Evolutionary conservation across 768 basidiomycete genomes (phyloP).

Genomic region (Boletus subparvulus): DNA sequence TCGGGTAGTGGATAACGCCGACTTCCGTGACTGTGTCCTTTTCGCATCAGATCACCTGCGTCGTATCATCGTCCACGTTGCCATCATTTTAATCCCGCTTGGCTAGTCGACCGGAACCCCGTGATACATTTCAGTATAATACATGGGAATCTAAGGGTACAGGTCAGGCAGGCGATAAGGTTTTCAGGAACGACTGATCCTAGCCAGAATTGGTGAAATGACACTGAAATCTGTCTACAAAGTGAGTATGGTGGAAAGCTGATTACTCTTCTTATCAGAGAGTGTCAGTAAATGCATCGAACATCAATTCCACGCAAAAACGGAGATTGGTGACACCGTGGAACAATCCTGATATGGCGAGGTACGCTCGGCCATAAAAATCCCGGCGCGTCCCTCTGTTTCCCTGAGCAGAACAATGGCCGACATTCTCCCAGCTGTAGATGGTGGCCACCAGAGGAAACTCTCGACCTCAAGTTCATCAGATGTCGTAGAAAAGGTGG

Average conservation of each 20-base stretch:
- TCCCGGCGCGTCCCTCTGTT: not conserved
- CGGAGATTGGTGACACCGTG: not conserved
- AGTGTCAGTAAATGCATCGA: not conserved
- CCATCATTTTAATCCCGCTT: not conserved
- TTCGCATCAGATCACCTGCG: not conserved
- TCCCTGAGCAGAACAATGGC: slow-evolving; percentile 18
- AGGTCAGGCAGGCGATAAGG: not conserved
- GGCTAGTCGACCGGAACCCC: not conserved
- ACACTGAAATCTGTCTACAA: not conserved
- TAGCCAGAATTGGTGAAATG: not conserved
- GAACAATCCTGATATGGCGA: not conserved
- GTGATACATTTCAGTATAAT: not conserved
- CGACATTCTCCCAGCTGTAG: slow-evolving; percentile 1
- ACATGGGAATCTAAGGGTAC: not conserved
- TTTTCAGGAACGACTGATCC: not conserved
- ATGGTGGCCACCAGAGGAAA: slow-evolving; percentile 15
- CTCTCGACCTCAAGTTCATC: slow-evolving; percentile 13
- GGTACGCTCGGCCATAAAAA: slow-evolving; percentile 1
- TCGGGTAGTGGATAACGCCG: not conserved
- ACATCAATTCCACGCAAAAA: slow-evolving; percentile 4
- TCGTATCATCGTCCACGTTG: not conserved
- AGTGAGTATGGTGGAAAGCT: too few species aligned
- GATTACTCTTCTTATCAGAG: not conserved
- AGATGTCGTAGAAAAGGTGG: slow-evolving; percentile 17
- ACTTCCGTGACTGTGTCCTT: not conserved